Evolutionary conservation across 768 basidiomycete genomes (phyloP).

Genomic region (Hericium erinaceus): DNA sequence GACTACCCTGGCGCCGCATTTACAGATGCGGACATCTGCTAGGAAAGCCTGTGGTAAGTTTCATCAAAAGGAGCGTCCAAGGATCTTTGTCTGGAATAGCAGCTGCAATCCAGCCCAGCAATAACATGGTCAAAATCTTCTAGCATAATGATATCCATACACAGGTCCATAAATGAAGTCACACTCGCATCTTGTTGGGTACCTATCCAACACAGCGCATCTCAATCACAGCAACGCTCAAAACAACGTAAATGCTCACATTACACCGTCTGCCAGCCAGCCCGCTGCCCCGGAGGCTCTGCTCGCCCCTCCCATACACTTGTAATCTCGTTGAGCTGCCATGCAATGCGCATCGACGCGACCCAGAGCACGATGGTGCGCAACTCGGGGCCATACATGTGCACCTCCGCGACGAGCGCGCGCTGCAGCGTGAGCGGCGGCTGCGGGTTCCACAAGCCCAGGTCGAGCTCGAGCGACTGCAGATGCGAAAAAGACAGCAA

Average conservation of each 20-base stretch:
- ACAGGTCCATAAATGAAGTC: no score
- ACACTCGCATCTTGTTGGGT: no score
- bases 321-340: conserved; percentile 15
- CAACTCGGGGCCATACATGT: conserved; percentile 27
- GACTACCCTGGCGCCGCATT: no score
- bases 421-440: conserved; percentile 25
- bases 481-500: conserved; percentile 27
- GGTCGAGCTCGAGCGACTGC: conserved; percentile 27
- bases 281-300: not conserved
- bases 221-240: no score
- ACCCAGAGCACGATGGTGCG: conserved; percentile 28
- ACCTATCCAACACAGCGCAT: no score
- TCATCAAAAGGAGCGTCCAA: no score
- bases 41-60: no score
- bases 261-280: not conserved
- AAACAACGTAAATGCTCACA: not conserved
- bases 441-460: conserved; percentile 26
- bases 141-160: no score
- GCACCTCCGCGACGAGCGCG: conserved; percentile 29
- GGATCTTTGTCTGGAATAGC: no score
- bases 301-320: conserved; percentile 5
- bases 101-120: no score
- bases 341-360: conserved; percentile 15
- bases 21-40: no score
- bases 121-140: no score